Evolutionary conservation across 345 rosid genomes (phyloP), one percentile per base, ranked within the genome.

Genomic region (Carallia pectinifolia): DNA sequence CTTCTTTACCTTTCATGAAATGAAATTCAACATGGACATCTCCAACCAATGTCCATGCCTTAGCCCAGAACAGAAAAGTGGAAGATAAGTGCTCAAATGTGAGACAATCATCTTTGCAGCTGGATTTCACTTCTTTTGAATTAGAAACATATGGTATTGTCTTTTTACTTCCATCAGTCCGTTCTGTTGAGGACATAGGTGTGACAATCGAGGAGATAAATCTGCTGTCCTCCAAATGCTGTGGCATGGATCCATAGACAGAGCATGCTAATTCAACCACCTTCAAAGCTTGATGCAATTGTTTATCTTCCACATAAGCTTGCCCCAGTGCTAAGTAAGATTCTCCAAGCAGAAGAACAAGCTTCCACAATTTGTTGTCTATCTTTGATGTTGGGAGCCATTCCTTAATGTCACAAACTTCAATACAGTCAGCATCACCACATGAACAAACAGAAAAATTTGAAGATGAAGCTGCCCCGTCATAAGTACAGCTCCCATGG

Each of bases 351-450:
- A 94, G 87, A 67, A 91, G 89, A 76, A 94, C 93, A n/a, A 94
- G 97, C 56, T 90, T 94, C 98, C 98, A 94, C 81, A 88, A 53
- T 73, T 83, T 94, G 71, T 87, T 81, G 75, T 94, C 96, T 76
- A 94, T 71, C 70, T 90, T 87, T 33, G 96, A 91, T 52, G 88
- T 91, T 68, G 96, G 96, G 59, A 94, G 89, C 98, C 98, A 94
- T 68, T 91, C 90, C 60, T 90, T 85, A 70, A 94, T 90, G 76
- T 94, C 98, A 75, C 97, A 94, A 69, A 94, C 90, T 84, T 91
- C 97, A 75, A 94, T 91, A 81, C 98, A 94, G 72, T 94, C 98
- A 61, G 90, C 71, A 85, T 94, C 96, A 81, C 97, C 98, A 80
- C 98, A 94, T 36, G 90, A 82, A 79, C 98, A 94, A 72, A 87